These are phyloP conservation scores for Fennellomyces sp. DNA, from an alignment of 371 early-diverging fungal species.

Conservation along the genomic window DNA sequence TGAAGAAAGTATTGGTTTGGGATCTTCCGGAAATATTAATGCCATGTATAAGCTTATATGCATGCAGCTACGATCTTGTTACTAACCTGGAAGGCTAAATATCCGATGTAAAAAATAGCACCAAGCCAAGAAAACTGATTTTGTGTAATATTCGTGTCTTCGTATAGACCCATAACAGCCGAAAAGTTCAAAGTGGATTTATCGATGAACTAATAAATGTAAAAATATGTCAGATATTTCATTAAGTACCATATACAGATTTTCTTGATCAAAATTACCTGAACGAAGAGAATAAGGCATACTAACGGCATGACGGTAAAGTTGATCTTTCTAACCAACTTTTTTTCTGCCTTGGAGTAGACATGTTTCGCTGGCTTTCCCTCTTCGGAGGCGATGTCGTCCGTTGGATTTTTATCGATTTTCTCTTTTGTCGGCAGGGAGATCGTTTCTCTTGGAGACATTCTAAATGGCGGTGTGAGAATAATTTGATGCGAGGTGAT, in stretches of 20 bases:
- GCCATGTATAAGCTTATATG: neutral
- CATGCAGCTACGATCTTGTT: neutral
- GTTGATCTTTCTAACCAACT: slow-evolving; percentile 19
- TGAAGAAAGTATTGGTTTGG: slow-evolving; percentile 40
- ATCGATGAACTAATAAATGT: slow-evolving; percentile 29
- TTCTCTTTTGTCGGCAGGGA: slow-evolving; percentile 1
- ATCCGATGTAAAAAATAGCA: slow-evolving; percentile 39
- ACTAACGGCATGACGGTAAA: slow-evolving; percentile 17
- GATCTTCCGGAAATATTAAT: slow-evolving; percentile 6
- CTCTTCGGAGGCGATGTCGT: neutral
- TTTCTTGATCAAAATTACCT: slow-evolving; percentile 4
- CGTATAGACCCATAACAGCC: slow-evolving; percentile 29
- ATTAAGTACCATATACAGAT: neutral
- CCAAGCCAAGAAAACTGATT: slow-evolving; percentile 33
- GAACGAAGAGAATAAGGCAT: slow-evolving; percentile 19
- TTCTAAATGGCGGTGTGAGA: neutral
- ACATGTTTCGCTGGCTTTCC: neutral
- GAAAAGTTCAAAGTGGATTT: slow-evolving; percentile 36
- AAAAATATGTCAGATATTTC: neutral
- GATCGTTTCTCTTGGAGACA: neutral
- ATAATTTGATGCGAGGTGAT: too few species aligned
- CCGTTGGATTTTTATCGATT: neutral
- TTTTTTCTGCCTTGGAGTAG: slow-evolving; percentile 16
- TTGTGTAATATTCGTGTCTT: slow-evolving; percentile 24
- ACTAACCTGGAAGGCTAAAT: slow-evolving; percentile 29